A percentile compares a stretch with the other conserved stretches of the same genome.
Conservation (phyloP, 225 moss, liverwort and hornwort genomes). For the Climacium dendroides region DNA sequence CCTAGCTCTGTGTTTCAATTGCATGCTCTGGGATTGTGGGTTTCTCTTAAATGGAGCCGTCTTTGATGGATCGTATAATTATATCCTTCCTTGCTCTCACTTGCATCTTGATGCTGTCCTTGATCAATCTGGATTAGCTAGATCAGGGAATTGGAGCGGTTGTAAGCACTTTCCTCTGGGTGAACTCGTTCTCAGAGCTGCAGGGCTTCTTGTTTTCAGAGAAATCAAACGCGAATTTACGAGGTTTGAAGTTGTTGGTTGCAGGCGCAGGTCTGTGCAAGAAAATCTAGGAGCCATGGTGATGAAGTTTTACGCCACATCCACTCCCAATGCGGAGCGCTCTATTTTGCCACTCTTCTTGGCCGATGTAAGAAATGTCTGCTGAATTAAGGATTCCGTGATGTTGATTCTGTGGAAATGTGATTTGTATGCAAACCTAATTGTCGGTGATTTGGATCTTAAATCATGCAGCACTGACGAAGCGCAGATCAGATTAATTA, state of each 20-base stretch:
- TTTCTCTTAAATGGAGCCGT: background rate
- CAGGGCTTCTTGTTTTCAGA: background rate
- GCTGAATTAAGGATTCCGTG: background rate
- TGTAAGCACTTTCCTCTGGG: no score
- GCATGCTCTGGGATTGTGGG: no score
- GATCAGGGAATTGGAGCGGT: background rate
- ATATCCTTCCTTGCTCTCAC: background rate
- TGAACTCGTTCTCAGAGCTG: background rate
- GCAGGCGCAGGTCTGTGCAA: background rate
- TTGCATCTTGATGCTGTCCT: background rate
- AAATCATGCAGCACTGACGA: background rate
- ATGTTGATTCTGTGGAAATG: background rate
- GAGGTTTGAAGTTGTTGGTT: background rate
- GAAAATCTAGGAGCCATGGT: constrained; percentile 6
- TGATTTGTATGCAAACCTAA: no score
- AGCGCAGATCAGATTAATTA: background rate
- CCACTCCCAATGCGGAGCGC: background rate
- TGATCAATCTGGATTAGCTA: background rate
- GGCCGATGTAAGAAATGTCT: background rate
- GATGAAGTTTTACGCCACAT: constrained; percentile 6
- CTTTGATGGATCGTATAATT: background rate
- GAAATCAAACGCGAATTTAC: no score
- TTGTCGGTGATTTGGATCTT: background rate
- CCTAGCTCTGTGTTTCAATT: no score
- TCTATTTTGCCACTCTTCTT: constrained; percentile 6